Percentiles rank a stretch among this genome's conserved stretches.
phyloP scores from a whole-genome alignment of 2,329 filamentous ascomycete genomes.

The Aureobasidium melanogenum region DNA sequence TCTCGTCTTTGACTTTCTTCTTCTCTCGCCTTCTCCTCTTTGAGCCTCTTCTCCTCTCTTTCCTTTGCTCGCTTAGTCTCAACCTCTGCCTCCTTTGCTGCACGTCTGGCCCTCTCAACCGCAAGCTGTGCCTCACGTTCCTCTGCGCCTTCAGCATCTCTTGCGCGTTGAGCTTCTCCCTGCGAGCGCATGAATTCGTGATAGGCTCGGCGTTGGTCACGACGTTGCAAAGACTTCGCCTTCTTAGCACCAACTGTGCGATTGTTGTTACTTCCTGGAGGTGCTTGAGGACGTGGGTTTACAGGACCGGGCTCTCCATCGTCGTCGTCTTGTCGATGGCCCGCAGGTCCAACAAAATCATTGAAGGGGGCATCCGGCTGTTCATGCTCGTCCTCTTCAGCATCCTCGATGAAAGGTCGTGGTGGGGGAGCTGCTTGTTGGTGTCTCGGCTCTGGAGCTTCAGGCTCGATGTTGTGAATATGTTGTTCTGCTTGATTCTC shows the following conservation, averaged over 20 bases:
- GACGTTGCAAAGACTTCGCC: constrained; percentile 38
- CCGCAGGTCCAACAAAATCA: neutral
- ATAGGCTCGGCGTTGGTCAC: constrained; percentile 36
- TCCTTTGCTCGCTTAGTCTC: constrained; percentile 32
- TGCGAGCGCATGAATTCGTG: constrained; percentile 42
- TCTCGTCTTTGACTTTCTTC: constrained; percentile 29
- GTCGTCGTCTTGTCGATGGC: constrained; percentile 2
- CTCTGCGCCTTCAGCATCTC: constrained; percentile 33
- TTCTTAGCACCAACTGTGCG: constrained; percentile 40
- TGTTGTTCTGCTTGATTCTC: constrained; percentile 9
- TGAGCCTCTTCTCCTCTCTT: constrained; percentile 30
- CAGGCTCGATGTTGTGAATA: neutral
- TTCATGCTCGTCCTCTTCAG: constrained; percentile 8
- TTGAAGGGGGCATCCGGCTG: neutral
- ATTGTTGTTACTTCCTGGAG: constrained; percentile 9
- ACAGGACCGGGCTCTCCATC: constrained; percentile 27
- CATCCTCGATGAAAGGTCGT: constrained; percentile 8
- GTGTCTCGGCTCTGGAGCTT: neutral
- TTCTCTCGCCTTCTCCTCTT: constrained; percentile 29
- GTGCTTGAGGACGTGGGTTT: constrained; percentile 15
- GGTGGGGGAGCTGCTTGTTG: constrained; percentile 1
- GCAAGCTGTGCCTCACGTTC: constrained; percentile 36
- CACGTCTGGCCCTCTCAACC: constrained; percentile 33
- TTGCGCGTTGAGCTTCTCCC: constrained; percentile 36
- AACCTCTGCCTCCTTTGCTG: constrained; percentile 34